A percentile compares a stretch with the other conserved stretches of the same genome.
These are phyloP conservation scores for Rostrohypoxylon terebratum DNA, from an alignment of 495 filamentous ascomycete genomes.

Conservation along the genomic window DNA sequence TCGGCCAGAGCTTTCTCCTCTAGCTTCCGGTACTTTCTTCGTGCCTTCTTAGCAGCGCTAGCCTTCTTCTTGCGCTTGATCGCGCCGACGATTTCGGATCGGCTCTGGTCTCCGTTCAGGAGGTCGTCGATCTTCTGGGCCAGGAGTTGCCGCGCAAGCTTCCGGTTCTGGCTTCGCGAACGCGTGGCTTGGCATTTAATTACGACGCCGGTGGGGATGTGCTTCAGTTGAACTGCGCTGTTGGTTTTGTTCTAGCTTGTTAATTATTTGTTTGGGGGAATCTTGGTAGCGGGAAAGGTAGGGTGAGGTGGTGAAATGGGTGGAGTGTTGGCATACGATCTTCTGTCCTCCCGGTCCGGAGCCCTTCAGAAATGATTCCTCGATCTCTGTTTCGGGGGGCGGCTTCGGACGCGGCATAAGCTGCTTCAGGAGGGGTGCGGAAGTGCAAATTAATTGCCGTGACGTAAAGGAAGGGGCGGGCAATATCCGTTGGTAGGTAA, in stretches of 20 bases:
- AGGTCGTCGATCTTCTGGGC: slow-evolving; percentile 80
- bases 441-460: slow-evolving; percentile 28
- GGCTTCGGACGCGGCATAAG: slow-evolving; percentile 79
- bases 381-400: slow-evolving; percentile 80
- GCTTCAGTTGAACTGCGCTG: slow-evolving; percentile 93
- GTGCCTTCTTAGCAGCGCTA: slow-evolving; percentile 62
- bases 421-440: slow-evolving; percentile 37
- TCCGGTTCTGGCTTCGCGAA: slow-evolving; percentile 87
- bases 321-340: slow-evolving; percentile 66
- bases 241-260: slow-evolving; percentile 87
- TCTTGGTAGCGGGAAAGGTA: slow-evolving; percentile 17
- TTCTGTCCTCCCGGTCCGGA: slow-evolving; percentile 96
- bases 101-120: slow-evolving; percentile 61
- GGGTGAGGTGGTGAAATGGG: background rate
- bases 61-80: slow-evolving; percentile 61
- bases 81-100: slow-evolving; percentile 55
- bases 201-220: slow-evolving; percentile 88
- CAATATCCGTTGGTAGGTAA: background rate
- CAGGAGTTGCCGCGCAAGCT: slow-evolving; percentile 81
- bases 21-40: slow-evolving; percentile 62
- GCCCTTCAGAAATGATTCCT: slow-evolving; percentile 88
- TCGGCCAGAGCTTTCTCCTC: slow-evolving; percentile 50
- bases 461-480: background rate
- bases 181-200: slow-evolving; percentile 93
- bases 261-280: background rate